These are phyloP conservation scores for Zanthoxylum bungeanum DNA, from an alignment of 345 rosid genomes.

Conservation along the genomic window DNA sequence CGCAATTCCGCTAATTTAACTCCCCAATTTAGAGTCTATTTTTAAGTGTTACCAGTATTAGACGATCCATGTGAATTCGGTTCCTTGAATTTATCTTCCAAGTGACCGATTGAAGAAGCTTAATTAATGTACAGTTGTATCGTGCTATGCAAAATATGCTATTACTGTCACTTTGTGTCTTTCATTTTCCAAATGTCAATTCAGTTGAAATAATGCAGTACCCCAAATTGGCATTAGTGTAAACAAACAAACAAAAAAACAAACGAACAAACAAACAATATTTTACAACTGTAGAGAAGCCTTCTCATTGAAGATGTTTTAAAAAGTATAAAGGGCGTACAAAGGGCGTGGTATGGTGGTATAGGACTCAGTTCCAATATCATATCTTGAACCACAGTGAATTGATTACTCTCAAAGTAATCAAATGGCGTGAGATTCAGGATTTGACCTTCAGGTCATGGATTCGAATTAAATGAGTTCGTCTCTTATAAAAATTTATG, in stretches of 20 bases:
- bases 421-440: too few relatives aligned
- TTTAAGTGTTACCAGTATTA: constrained; percentile 7
- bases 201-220: constrained; percentile 12
- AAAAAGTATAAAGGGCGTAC: too few relatives aligned
- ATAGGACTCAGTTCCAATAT: too few relatives aligned
- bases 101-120: constrained; percentile 20
- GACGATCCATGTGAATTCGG: constrained; percentile 13
- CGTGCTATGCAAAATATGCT: constrained; percentile 18
- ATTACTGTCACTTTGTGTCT: constrained; percentile 14
- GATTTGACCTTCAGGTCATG: too few relatives aligned
- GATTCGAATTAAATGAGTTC: too few relatives aligned
- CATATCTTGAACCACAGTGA: too few relatives aligned
- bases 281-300: constrained; percentile 9
- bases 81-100: constrained; percentile 17
- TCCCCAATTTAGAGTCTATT: background rate
- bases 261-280: background rate
- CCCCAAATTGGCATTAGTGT: too few relatives aligned
- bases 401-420: too few relatives aligned
- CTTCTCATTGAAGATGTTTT: background rate
- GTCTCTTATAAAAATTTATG: too few relatives aligned
- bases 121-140: constrained; percentile 35
- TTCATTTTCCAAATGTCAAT: constrained; percentile 10
- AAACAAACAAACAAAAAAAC: too few relatives aligned
- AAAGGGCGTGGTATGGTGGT: too few relatives aligned
- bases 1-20: constrained; percentile 18